Evolutionary conservation across 2,329 filamentous ascomycete species (phyloP).

Genomic region (Akanthomyces uredinophilus): DNA sequence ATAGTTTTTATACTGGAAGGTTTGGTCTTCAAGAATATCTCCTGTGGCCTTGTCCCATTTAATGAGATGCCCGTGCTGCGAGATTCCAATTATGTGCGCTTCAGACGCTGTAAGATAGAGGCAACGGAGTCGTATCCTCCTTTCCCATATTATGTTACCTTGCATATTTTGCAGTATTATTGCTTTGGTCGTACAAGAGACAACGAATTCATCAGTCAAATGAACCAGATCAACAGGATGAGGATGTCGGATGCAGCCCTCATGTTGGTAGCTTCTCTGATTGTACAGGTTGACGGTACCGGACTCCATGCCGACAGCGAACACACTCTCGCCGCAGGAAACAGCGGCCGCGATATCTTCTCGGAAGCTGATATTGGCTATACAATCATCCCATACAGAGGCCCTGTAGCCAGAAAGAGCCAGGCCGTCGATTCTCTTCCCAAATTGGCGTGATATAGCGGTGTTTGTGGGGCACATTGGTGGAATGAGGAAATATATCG

Average conservation of each 20-base stretch:
- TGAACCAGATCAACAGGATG: conserved; percentile 17
- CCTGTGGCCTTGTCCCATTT: conserved; percentile 19
- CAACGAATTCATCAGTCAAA: conserved; percentile 5
- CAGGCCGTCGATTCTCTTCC: conserved; percentile 15
- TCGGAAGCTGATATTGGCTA: conserved; percentile 16
- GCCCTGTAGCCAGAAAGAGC: conserved; percentile 15
- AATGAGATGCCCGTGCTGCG: conserved; percentile 16
- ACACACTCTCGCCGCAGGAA: conserved; percentile 16
- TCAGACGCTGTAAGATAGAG: conserved; percentile 13
- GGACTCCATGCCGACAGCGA: conserved; percentile 19
- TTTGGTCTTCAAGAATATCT: conserved; percentile 16
- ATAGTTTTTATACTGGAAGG: conserved; percentile 10
- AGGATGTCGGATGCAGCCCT: not conserved
- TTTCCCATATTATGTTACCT: conserved; percentile 17
- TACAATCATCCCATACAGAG: conserved; percentile 20
- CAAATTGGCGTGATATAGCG: conserved; percentile 16
- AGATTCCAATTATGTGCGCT: conserved; percentile 11
- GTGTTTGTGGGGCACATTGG: conserved; percentile 28
- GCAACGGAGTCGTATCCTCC: conserved; percentile 15
- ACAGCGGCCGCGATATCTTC: conserved; percentile 15
- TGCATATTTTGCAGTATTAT: conserved; percentile 16
- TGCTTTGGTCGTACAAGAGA: conserved; percentile 14
- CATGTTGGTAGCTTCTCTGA: conserved; percentile 16
- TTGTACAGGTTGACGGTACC: conserved; percentile 17
- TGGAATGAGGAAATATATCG: conserved; percentile 32